Percentiles rank a stretch among this genome's conserved stretches.
These are phyloP conservation scores for Boletellus sp. DNA, from an alignment of 768 basidiomycete genomes.

Conservation along the genomic window DNA sequence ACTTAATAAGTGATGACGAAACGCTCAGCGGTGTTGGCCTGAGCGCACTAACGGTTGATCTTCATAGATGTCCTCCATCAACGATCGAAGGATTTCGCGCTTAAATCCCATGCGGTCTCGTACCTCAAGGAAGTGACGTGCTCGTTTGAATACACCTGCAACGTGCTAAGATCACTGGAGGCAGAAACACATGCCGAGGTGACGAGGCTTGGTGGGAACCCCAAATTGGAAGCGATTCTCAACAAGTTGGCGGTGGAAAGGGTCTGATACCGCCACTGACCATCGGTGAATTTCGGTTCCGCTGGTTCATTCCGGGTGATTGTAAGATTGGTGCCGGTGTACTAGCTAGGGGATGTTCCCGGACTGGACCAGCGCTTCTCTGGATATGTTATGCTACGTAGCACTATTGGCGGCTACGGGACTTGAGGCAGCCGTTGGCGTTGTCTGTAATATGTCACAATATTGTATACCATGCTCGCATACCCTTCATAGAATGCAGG, in stretches of 20 bases:
- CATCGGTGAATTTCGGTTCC: neutral
- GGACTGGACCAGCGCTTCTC: neutral
- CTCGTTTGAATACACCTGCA: conserved; percentile 84
- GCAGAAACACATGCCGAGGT: conserved; percentile 68
- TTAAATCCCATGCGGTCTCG: conserved; percentile 75
- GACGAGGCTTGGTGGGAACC: conserved; percentile 71
- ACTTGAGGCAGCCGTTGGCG: neutral
- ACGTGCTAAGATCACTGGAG: conserved; percentile 65
- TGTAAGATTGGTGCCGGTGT: neutral
- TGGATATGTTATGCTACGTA: neutral
- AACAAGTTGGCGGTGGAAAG: conserved; percentile 40
- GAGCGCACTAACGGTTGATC: neutral
- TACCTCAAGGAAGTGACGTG: conserved; percentile 74
- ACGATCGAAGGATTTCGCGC: conserved; percentile 72
- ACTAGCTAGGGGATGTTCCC: neutral
- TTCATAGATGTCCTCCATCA: conserved; percentile 84
- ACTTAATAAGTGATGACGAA: conserved; percentile 72
- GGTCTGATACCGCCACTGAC: neutral
- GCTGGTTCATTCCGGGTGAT: neutral
- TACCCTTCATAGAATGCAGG: no score
- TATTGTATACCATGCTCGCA: no score
- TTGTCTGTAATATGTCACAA: neutral
- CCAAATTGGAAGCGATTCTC: conserved; percentile 53
- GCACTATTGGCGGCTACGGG: neutral
- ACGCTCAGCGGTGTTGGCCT: neutral